Evolutionary conservation across 768 basidiomycete species (phyloP).

Genomic region (Kwoniella europaea): DNA sequence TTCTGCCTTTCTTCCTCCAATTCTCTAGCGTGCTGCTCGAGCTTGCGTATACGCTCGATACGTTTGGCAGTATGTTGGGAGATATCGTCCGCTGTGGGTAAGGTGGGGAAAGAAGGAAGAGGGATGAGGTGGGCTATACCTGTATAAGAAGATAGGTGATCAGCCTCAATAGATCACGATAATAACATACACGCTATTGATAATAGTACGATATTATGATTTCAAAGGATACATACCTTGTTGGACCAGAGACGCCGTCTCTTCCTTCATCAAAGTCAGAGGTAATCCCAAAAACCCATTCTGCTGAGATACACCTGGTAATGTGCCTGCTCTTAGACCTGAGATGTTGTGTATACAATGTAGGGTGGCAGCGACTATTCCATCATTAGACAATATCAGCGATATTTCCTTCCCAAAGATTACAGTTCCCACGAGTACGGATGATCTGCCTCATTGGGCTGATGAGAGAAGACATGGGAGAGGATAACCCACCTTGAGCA

Average conservation of each 20-base stretch:
- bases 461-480: not conserved
- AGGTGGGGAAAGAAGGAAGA: constrained; percentile 63
- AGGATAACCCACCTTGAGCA: constrained; percentile 68
- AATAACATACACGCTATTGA: too few species aligned
- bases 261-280: constrained; percentile 84
- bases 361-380: constrained; percentile 75
- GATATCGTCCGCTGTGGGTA: constrained; percentile 63
- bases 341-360: constrained; percentile 81
- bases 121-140: constrained; percentile 79
- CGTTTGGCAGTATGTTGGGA: constrained; percentile 36
- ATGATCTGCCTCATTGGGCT: not conserved
- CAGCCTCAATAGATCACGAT: too few species aligned
- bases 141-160: constrained; percentile 49
- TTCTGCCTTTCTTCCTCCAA: constrained; percentile 56
- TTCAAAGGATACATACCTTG: constrained; percentile 65
- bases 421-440: not conserved
- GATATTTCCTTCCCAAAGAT: not conserved
- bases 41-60: constrained; percentile 33
- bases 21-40: constrained; percentile 64
- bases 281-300: constrained; percentile 96
- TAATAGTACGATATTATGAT: too few species aligned
- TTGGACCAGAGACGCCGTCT: constrained; percentile 82
- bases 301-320: constrained; percentile 93
- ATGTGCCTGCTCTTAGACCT: constrained; percentile 83
- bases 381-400: not conserved